Evolutionary conservation across 805 yeast species (phyloP).

Genomic region (Metschnikowia noctiluminum): DNA sequence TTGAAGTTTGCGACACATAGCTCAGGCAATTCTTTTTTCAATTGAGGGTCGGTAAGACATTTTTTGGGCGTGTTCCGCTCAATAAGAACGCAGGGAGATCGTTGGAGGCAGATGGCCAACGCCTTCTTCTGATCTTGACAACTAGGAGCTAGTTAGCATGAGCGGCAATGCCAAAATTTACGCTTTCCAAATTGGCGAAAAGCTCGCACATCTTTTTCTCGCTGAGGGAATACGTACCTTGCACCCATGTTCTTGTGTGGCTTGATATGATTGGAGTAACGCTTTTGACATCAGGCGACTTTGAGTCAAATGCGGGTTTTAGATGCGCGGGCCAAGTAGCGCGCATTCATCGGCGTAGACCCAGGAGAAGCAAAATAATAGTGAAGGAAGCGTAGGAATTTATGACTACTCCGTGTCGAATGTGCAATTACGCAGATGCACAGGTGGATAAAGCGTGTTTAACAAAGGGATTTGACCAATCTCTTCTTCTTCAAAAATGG

Average conservation of each 20-base stretch:
- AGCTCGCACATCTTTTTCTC: too few relatives aligned
- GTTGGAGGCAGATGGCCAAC: slow-evolving; percentile 91
- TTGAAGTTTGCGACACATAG: slow-evolving; percentile 80
- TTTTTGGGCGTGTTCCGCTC: slow-evolving; percentile 87
- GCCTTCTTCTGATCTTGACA: slow-evolving; percentile 93
- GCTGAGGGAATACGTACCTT: slow-evolving; percentile 4
- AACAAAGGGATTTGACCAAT: too few relatives aligned
- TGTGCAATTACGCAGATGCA: too few relatives aligned
- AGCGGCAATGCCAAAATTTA: too few relatives aligned
- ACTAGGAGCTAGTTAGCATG: slow-evolving; percentile 37
- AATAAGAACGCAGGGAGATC: slow-evolving; percentile 93
- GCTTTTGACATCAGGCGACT: slow-evolving; percentile 1
- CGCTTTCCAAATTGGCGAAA: too few relatives aligned
- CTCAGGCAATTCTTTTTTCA: slow-evolving; percentile 77
- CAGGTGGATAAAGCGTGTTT: too few relatives aligned
- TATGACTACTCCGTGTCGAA: too few relatives aligned
- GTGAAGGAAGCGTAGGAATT: too few relatives aligned
- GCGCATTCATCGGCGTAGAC: not conserved
- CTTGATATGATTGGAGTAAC: too few relatives aligned
- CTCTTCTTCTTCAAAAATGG: too few relatives aligned
- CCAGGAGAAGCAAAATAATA: not conserved
- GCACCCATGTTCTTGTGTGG: slow-evolving; percentile 7
- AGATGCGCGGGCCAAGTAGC: not conserved
- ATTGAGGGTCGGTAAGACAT: slow-evolving; percentile 77
- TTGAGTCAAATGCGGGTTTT: not conserved